Percentiles rank a stretch among this genome's conserved stretches.
phyloP scores from a whole-genome alignment of 1,284 basidiomycete species.

The Trametes sp. region DNA sequence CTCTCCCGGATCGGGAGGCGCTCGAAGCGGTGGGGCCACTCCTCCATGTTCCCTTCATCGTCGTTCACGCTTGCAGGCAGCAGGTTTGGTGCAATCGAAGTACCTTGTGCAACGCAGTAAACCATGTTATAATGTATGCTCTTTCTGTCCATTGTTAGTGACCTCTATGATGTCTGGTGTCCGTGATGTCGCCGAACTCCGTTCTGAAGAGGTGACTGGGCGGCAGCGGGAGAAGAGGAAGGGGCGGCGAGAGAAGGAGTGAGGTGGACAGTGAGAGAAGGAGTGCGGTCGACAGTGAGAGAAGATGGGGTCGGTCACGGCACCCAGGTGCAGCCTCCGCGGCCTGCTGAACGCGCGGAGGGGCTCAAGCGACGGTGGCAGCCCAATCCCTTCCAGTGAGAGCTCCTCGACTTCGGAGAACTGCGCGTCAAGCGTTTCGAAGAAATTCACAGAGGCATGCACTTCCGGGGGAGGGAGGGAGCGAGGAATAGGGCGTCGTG shows the following conservation, averaged over 20 bases:
- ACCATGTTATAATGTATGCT: too few relatives aligned
- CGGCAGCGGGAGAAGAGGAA: background rate
- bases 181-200: too few relatives aligned
- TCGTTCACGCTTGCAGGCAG: too few relatives aligned
- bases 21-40: too few relatives aligned
- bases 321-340: conserved; percentile 23
- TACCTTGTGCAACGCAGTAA: too few relatives aligned
- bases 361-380: conserved; percentile 14
- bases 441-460: conserved; percentile 21
- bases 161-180: too few relatives aligned
- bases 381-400: conserved; percentile 24
- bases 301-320: conserved; percentile 14
- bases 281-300: conserved; percentile 20
- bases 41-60: too few relatives aligned
- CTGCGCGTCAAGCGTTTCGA: conserved; percentile 9
- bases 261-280: conserved; percentile 23
- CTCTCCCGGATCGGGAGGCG: too few relatives aligned
- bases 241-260: background rate
- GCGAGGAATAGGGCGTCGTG: conserved; percentile 23
- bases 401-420: conserved; percentile 22
- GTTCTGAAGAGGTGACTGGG: too few relatives aligned
- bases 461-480: conserved; percentile 19
- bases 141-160: too few relatives aligned
- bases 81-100: too few relatives aligned
- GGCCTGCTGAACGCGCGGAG: conserved; percentile 17